Base-by-base conservation (phyloP, 2,329 filamentous ascomycete genomes). In the Fusarium albosuccineum region DNA sequence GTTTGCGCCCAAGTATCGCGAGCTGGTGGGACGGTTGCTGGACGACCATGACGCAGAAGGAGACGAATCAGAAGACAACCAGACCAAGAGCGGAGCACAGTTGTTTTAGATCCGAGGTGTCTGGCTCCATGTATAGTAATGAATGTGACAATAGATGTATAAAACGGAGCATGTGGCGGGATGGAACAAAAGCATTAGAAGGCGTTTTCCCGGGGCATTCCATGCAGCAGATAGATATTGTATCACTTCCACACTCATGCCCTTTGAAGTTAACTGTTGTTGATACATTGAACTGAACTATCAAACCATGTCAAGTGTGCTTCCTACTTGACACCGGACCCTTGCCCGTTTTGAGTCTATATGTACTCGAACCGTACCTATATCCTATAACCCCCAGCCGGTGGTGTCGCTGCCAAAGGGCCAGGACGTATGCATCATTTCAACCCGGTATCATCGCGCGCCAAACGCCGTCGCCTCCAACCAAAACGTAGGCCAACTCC, bases 1-100 rank as follows among this genome's bases (percentile, higher is more conserved):
- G 0, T 92, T 91, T 67, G 77, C 78, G 3, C 88, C 88, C 1
- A 68, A 73, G 3, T 85, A 85, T 64, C 44, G 75, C 6, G 79
- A 86, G 60, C 75, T 88, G 53, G 76, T 88, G n/a, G 77, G 78
- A 6, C 78, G 83, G 27, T 65, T 77, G 60, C 60, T 73, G n/a
- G 78, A 80, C 8, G 78, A 77, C 6, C 33, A 30, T 4, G 69
- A 22, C 22, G 22, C 22, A 22, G 22, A 22, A 72, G 1, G 36
- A 67, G 1, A 9, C 4, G 7, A 67, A 73, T 3, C 22, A 22
- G 67, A 37, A 0, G 74, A 75, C 0, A 77, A 78, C 3, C 74
- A 76, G 3, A 27, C 17, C 9, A 74, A 69, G 52, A 62, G 66
- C 10, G 42, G 53, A 6, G 71, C 71, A 22, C 0, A 64, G 60